Conservation (phyloP, 1,284 basidiomycete species). For the Meira nashicola region DNA sequence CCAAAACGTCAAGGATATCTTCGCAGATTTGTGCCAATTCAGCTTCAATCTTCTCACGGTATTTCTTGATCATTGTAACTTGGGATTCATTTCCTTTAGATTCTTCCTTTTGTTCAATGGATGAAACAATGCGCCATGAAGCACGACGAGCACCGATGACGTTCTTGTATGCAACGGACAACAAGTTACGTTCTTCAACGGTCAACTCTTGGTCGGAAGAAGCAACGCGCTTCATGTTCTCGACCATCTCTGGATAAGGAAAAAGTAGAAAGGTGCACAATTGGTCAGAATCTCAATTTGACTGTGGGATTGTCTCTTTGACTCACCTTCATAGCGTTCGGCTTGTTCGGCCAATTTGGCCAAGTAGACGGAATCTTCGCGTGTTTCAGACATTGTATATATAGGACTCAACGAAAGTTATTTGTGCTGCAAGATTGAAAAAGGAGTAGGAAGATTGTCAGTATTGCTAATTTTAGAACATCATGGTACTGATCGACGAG, state of each 20-base stretch:
- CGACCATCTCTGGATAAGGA: conserved; percentile 48
- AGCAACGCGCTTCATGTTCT: conserved; percentile 54
- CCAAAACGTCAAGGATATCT: conserved; percentile 96
- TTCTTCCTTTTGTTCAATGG: conserved; percentile 99
- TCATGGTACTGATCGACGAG: too few species aligned
- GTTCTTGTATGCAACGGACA: conserved; percentile 99
- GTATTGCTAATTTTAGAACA: background rate
- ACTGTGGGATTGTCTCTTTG: background rate
- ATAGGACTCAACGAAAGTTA: conserved; percentile 3
- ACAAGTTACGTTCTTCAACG: conserved; percentile 97
- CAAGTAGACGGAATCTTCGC: conserved; percentile 53
- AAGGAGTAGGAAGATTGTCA: background rate
- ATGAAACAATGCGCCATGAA: conserved; percentile 97
- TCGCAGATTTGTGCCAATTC: conserved; percentile 99
- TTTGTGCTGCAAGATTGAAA: background rate
- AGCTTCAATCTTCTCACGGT: conserved; percentile 90
- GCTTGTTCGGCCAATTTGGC: conserved; percentile 54
- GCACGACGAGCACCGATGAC: conserved; percentile 98
- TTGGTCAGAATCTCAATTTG: background rate
- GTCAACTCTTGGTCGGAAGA: conserved; percentile 67
- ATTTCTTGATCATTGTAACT: conserved; percentile 97
- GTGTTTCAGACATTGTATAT: conserved; percentile 44
- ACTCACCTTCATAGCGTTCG: conserved; percentile 53
- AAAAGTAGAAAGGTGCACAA: background rate
- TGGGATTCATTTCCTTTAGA: conserved; percentile 97